Evolutionary conservation across 1,284 basidiomycete species (phyloP), one percentile per base, ranked within the genome.

Genomic region (Ganoderma resinaceum): DNA sequence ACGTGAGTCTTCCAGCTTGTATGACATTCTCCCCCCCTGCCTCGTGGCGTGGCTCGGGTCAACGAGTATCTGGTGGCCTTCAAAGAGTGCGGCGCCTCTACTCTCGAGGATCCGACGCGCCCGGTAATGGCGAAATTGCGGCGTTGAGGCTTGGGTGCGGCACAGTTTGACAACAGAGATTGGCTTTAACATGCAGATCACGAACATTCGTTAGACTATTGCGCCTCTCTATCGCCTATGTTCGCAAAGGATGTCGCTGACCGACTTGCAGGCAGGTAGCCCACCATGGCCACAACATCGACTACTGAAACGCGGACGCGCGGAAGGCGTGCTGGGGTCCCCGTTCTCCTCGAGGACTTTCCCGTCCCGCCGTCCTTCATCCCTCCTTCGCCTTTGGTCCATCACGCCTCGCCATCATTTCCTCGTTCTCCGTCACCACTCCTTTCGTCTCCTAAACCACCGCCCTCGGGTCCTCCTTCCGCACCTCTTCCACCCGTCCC

Each of bases 351-450:
- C 65, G 82, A 83, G 68, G 81, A 83, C 12, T 88, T 87, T 73
- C 87, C 85, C n/a, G 76, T 77, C 12, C 87, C 85, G 8, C 87
- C 86, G 0, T 81, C 84, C 0, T 82, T 83, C 75, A 87, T 87
- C 66, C 86, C 86, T 18, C 70, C 78, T 7, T 81, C 78, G 12
- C 83, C 81, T 3, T 61, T 70, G 9, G 26, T 76, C 73, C 46
- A 68, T 70, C 40, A 58, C 66, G 38, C 53, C 55, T 67, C 57
- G 58, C 57, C 66, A 38, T 64, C 65, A 9, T 61, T 62, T 61
- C 69, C 68, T 68, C 74, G 66, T 65, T 67, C 68, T n/a, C n/a
- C 69, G 37, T 70, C 69, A 18, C 64, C 71, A 11, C 46, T 42
- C 57, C 53, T 65, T 57, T 66, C 75, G 35, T 61, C 72, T 38